Evolutionary conservation across 2,329 filamentous ascomycete species (phyloP), one percentile per base, ranked within the genome.

Genomic region (Ophiostoma sp.): DNA sequence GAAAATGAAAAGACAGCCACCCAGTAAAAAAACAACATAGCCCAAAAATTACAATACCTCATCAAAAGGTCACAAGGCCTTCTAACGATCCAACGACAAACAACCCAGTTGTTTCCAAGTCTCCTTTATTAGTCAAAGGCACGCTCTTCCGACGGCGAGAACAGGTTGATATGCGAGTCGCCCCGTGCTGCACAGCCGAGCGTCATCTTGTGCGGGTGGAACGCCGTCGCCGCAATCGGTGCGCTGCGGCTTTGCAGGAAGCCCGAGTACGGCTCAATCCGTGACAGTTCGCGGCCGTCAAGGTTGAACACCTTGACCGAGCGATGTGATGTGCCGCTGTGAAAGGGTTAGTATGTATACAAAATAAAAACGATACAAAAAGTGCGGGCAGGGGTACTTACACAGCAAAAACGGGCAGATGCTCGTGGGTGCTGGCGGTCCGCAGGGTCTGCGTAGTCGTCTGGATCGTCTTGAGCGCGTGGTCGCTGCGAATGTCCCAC

Each of bases 361-460:
- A 50, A 3, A 64, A 45, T 22, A 11, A 3, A 15, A 28, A 39
- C 22, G 28, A 63, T 31, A 19, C 61, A 68, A 28, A 74, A 28
- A 17, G 55, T 39, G 42, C 69, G 68, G 74, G 39, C 42, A 42
- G 39, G 17, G 57, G n/a, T 25, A 90, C 92, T 87, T 91, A 95
- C 92, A 95, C 90, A 77, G 94, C 94, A 84, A 99, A 98, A 15
- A 99, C 95, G 33, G 96, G 96, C 71, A 97, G 89, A 82, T 99
- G 96, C 82, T 99, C 96, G 81, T 99, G 96, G 57, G 96, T 95
- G 80, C 93, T 96, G 73, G 97, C 88, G 22, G 93, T 97, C 72
- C 94, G 90, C 75, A 97, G 87, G 9, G 92, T 92, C 78, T 95
- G 91, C 74, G 88, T 90, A 2, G 93, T 95, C 7, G 92, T 90